Evolutionary conservation across 2,329 filamentous ascomycete species (phyloP).

Genomic region (Phyllosticta paracitricarpa): DNA sequence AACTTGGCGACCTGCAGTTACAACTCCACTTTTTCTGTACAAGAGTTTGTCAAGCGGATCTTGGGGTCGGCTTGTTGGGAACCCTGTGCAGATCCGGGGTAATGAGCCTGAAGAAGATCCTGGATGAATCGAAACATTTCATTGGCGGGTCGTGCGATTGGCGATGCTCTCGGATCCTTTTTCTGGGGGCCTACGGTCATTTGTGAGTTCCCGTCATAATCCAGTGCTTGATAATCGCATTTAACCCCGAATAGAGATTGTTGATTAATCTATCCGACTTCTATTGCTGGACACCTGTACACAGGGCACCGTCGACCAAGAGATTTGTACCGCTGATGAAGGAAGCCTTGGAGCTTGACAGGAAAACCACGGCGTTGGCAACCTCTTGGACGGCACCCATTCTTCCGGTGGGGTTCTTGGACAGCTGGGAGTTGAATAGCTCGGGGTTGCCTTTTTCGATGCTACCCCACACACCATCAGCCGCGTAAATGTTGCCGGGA

Average conservation of each 20-base stretch:
- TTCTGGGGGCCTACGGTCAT: too few species aligned
- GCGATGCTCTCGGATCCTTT: too few species aligned
- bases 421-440: conserved; percentile 18
- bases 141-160: neutral
- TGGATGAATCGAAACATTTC: neutral
- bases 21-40: neutral
- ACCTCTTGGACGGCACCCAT: conserved; percentile 5
- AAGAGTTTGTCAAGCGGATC: neutral
- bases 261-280: too few species aligned
- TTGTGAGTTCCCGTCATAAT: too few species aligned
- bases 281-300: conserved; percentile 18
- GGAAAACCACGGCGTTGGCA: neutral
- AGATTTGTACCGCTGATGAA: conserved; percentile 23
- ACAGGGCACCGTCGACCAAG: conserved; percentile 20
- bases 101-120: neutral
- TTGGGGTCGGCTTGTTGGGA: neutral
- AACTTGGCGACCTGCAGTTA: neutral
- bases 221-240: too few species aligned
- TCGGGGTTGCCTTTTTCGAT: conserved; percentile 22
- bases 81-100: neutral
- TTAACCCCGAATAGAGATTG: too few species aligned
- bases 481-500: conserved; percentile 29
- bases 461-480: conserved; percentile 27
- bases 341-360: conserved; percentile 17
- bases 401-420: conserved; percentile 15